Evolutionary conservation across 345 rosid species (phyloP).

Genomic region (Anastatica hierochuntica): DNA sequence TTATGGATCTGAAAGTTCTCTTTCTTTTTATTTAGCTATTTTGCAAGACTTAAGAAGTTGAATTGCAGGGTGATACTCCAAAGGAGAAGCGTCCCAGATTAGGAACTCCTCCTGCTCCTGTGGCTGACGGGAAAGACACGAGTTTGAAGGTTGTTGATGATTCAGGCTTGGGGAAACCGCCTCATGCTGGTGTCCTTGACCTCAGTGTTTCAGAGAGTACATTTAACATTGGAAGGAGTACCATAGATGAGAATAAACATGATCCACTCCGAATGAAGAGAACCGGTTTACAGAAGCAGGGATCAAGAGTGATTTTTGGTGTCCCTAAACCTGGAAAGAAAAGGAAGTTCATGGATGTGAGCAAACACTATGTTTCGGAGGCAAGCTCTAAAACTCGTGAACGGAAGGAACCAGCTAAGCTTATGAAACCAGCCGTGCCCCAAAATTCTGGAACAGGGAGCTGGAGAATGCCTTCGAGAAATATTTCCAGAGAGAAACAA

Average conservation of each 20-base stretch:
- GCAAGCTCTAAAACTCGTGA: conserved; percentile 34
- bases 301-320: conserved; percentile 68
- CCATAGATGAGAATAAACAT: conserved; percentile 38
- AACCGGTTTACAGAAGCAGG: conserved; percentile 78
- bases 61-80: conserved; percentile 77
- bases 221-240: conserved; percentile 67
- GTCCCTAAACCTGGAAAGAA: conserved; percentile 98
- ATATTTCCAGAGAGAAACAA: conserved; percentile 51
- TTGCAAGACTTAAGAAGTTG: conserved; percentile 9
- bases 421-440: conserved; percentile 55
- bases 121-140: conserved; percentile 42
- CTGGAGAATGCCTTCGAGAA: conserved; percentile 45
- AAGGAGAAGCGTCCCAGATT: conserved; percentile 65
- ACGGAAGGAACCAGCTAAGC: conserved; percentile 51
- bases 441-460: conserved; percentile 52
- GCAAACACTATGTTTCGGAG: conserved; percentile 76
- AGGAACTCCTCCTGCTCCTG: conserved; percentile 37
- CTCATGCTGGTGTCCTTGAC: conserved; percentile 39
- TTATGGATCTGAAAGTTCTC: background rate
- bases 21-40: background rate
- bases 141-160: conserved; percentile 24
- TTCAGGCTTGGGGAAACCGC: conserved; percentile 33
- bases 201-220: conserved; percentile 44
- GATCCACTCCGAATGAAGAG: conserved; percentile 48
- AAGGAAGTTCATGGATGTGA: conserved; percentile 95